A percentile compares a stretch with the other conserved stretches of the same genome.
These are phyloP conservation scores for Viridothelium virens DNA, from an alignment of 495 filamentous ascomycete species.

Conservation along the genomic window DNA sequence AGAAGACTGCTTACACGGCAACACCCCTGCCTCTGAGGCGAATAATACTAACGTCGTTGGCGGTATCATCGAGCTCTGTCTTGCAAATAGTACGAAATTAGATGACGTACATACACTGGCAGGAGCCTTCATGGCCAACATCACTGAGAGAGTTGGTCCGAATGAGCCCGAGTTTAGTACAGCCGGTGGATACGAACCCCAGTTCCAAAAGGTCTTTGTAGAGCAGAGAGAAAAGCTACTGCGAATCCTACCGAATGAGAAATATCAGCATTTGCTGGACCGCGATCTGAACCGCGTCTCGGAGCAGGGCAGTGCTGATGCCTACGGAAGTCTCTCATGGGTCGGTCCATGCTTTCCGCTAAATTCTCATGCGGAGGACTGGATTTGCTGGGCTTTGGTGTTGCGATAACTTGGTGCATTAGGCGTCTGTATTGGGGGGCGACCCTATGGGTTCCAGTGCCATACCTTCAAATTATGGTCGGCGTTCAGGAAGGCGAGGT, in stretches of 20 bases:
- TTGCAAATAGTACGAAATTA: not conserved
- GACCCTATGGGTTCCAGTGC: too few relatives aligned
- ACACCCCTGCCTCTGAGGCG: not conserved
- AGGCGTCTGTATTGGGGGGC: not conserved
- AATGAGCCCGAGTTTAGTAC: not conserved
- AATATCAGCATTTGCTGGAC: conserved; percentile 2
- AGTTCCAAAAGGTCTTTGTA: not conserved
- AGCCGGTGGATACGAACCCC: not conserved
- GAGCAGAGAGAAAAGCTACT: not conserved
- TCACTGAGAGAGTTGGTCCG: not conserved
- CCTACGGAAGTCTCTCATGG: not conserved
- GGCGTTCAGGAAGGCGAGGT: too few relatives aligned
- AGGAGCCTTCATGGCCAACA: not conserved
- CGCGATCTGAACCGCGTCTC: not conserved
- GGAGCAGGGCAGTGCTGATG: not conserved
- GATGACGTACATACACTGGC: not conserved
- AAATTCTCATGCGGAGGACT: not conserved
- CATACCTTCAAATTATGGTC: too few relatives aligned
- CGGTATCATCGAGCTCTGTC: not conserved
- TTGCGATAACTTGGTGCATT: not conserved
- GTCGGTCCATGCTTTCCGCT: conserved; percentile 3
- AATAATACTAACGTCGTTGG: not conserved
- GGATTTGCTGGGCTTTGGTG: conserved; percentile 6
- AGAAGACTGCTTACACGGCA: not conserved
- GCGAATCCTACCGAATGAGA: not conserved